Base-by-base conservation (phyloP, 306 rosid species). In the Senna siamea region DNA sequence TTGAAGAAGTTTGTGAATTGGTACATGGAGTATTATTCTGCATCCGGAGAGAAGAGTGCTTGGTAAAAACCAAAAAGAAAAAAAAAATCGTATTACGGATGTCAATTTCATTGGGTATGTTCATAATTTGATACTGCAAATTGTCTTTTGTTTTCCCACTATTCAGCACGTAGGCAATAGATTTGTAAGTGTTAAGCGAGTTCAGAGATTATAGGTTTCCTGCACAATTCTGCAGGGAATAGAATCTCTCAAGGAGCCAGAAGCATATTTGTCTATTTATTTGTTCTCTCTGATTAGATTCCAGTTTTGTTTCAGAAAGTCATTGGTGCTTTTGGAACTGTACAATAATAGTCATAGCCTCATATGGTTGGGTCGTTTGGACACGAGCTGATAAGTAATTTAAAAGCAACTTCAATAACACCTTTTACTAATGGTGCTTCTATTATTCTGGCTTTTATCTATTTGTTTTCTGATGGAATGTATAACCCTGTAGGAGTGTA, bases 1-100 rank as follows among this genome's bases (percentile, higher is more conserved):
- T 77, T 84, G 85, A 84, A 37, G 40, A 75, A 77, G 20, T 84
- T 84, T 77, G 82, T 84, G 35, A 19, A 57, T 12, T 84, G 85
- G 87, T 84, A 84, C 67, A 54, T 59, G 73, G 66, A 58, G 44
- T 79, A 76, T 28, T 76, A 76, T 61, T 51, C 79, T 11, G 0
- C 54, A 6, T 61, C 84, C 14, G 34, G 53, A 26, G 47, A 22
- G 59, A 66, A 71, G 46, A 59, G 62, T 51, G 56, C 35, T 41
- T 79, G 64, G 52, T 76, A 43, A 70, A 37, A 37, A 26, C 2
- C 3, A 37, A 48, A 48, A 15, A 1, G 5, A n/a, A 10, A 7
- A 41, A 14, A 73, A 70, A 19, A 53, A 28, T 41, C 23, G 17
- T 12, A 40, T 30, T 50, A 18, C 26, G 30, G n/a, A 46, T 69